These are phyloP conservation scores for Plectosphaerella cucumerina DNA, from an alignment of 2,329 filamentous ascomycete species.

Conservation along the genomic window DNA sequence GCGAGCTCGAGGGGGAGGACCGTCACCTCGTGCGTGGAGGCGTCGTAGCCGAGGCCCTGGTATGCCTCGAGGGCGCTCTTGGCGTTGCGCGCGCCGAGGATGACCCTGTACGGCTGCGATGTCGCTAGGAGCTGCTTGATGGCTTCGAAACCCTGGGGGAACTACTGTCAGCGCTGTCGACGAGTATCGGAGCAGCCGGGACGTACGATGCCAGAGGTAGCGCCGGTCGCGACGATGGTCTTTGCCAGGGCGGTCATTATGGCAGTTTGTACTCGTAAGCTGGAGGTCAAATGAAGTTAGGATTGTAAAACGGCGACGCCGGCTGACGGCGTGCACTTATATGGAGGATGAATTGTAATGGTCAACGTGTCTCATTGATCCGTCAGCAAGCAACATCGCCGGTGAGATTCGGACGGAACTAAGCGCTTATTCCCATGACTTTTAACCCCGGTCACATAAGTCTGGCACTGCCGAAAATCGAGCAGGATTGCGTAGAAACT, in stretches of 20 bases:
- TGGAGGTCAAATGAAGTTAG: background rate
- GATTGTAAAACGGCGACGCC: no score
- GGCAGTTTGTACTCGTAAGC: background rate
- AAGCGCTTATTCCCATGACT: background rate
- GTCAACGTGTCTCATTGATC: no score
- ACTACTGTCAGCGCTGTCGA: background rate
- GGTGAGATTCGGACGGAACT: background rate
- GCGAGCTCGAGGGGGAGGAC: slow-evolving; percentile 45
- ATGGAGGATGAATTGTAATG: no score
- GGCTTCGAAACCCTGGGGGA: slow-evolving; percentile 44
- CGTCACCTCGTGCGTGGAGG: slow-evolving; percentile 31
- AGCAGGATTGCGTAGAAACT: background rate
- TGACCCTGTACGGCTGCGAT: slow-evolving; percentile 39
- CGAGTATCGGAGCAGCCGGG: background rate
- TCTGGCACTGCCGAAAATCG: no score
- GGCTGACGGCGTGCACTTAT: no score
- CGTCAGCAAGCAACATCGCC: no score
- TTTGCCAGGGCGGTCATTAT: slow-evolving; percentile 36
- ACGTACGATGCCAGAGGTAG: slow-evolving; percentile 42
- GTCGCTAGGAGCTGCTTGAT: slow-evolving; percentile 45
- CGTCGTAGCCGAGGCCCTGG: slow-evolving; percentile 34
- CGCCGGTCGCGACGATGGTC: slow-evolving; percentile 46
- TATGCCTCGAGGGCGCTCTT: slow-evolving; percentile 34
- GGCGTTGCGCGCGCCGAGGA: slow-evolving; percentile 45
- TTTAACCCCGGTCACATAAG: no score